Percentiles rank a stretch among this genome's conserved stretches.
These are phyloP conservation scores for Xylaria cubensis DNA, from an alignment of 495 filamentous ascomycete genomes.

Conservation along the genomic window DNA sequence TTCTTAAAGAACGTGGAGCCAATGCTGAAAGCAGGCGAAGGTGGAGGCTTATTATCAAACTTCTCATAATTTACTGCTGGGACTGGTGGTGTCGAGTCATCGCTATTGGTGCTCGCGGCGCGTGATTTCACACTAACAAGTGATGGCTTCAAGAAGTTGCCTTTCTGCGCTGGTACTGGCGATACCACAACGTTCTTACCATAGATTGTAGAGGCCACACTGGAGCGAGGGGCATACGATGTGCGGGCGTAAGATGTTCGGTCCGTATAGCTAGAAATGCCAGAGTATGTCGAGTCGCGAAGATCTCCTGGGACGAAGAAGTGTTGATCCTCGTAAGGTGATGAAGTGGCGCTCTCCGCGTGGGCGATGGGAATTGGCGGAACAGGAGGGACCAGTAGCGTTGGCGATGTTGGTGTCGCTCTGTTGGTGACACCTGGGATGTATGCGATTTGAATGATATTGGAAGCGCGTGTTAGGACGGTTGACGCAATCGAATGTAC, in stretches of 20 bases:
- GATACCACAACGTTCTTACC: constrained; percentile 82
- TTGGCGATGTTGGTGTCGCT: constrained; percentile 79
- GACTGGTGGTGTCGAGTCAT: constrained; percentile 60
- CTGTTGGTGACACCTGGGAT: constrained; percentile 97
- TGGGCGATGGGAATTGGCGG: constrained; percentile 83
- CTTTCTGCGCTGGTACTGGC: constrained; percentile 81
- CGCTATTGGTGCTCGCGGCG: constrained; percentile 51
- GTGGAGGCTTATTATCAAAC: constrained; percentile 49
- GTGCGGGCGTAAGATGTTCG: constrained; percentile 69
- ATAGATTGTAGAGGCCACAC: constrained; percentile 91
- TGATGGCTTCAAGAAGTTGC: constrained; percentile 82
- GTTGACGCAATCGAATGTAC: constrained; percentile 92
- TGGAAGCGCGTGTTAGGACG: constrained; percentile 92
- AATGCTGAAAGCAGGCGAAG: constrained; percentile 65
- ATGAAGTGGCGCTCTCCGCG: constrained; percentile 62
- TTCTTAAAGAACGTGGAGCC: constrained; percentile 70
- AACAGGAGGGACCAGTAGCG: constrained; percentile 86
- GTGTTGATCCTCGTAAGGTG: constrained; percentile 75
- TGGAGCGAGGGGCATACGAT: constrained; percentile 73
- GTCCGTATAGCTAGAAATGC: constrained; percentile 67
- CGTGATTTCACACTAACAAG: constrained; percentile 86
- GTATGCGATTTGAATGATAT: constrained; percentile 99
- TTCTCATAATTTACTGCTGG: constrained; percentile 61
- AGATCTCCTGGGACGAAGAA: constrained; percentile 95
- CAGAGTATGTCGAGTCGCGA: constrained; percentile 83